Conservation (phyloP, 768 basidiomycete genomes). For the Tricholoma terreum region DNA sequence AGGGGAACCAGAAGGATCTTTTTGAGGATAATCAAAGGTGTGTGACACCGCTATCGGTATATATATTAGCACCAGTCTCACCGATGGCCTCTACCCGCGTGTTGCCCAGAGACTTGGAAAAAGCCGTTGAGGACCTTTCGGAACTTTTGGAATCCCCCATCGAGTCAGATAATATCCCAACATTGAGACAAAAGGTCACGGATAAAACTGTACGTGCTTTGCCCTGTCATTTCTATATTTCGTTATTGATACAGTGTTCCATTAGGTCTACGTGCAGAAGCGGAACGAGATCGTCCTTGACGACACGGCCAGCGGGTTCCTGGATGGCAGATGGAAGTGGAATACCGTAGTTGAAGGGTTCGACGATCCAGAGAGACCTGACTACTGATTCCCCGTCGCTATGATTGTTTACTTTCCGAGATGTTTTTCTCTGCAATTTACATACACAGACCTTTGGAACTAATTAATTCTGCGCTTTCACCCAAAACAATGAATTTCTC, state of each 20-base stretch:
- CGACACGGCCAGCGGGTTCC: slow-evolving; percentile 88
- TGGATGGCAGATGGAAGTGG: slow-evolving; percentile 85
- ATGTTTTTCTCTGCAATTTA: neutral
- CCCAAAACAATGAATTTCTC: neutral
- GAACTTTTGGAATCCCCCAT: slow-evolving; percentile 91
- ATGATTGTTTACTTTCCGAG: too few relatives aligned
- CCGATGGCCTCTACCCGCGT: neutral
- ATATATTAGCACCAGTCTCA: neutral
- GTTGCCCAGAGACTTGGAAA: slow-evolving; percentile 75
- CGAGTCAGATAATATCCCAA: slow-evolving; percentile 78
- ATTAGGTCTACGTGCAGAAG: slow-evolving; percentile 90
- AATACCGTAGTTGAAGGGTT: slow-evolving; percentile 71
- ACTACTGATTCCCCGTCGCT: slow-evolving; percentile 4
- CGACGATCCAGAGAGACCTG: slow-evolving; percentile 45
- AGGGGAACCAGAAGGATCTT: slow-evolving; percentile 88
- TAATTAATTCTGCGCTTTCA: neutral
- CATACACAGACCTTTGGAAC: neutral
- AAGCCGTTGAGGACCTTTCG: slow-evolving; percentile 91
- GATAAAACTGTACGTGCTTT: slow-evolving; percentile 77
- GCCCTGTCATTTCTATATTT: neutral
- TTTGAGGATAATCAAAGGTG: slow-evolving; percentile 97
- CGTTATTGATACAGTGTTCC: neutral
- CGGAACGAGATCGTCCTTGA: slow-evolving; percentile 93
- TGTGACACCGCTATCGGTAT: slow-evolving; percentile 12
- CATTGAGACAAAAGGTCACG: slow-evolving; percentile 86